Percentiles rank a stretch among this genome's conserved stretches.
These are phyloP conservation scores for Aureobasidium sp. DNA, from an alignment of 2,329 filamentous ascomycete genomes.

Conservation along the genomic window DNA sequence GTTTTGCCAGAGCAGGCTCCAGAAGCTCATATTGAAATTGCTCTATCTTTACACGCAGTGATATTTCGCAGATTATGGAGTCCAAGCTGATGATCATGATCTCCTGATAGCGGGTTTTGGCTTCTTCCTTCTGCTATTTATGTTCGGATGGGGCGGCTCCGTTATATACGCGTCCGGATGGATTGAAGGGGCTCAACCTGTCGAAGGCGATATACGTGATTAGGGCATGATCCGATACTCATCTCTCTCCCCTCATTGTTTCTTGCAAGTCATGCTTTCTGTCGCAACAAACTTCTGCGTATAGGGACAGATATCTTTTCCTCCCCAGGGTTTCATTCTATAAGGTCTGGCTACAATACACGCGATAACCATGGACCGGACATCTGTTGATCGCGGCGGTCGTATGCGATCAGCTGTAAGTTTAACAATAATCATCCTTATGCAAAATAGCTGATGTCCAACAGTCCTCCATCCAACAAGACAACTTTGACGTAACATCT, in stretches of 20 bases:
- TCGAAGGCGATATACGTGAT: not conserved
- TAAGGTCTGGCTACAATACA: not conserved
- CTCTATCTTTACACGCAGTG: too few relatives aligned
- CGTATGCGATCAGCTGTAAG: not conserved
- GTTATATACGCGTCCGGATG: slow-evolving; percentile 3
- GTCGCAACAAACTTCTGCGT: not conserved
- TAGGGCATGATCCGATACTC: not conserved
- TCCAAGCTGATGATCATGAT: not conserved
- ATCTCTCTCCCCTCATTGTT: not conserved
- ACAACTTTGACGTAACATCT: not conserved
- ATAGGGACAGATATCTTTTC: not conserved
- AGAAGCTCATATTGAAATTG: too few relatives aligned
- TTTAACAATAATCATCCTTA: not conserved
- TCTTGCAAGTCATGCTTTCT: not conserved
- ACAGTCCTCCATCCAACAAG: not conserved
- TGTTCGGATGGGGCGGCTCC: slow-evolving; percentile 1
- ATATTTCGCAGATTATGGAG: too few relatives aligned
- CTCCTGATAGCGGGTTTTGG: not conserved
- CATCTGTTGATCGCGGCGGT: not conserved
- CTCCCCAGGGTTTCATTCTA: not conserved
- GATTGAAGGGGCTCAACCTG: not conserved
- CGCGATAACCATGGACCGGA: not conserved
- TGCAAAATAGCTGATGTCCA: not conserved
- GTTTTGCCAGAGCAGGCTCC: too few relatives aligned
- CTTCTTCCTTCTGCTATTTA: not conserved